Percentiles rank a stretch among this genome's conserved stretches.
Conservation (phyloP, 805 yeast species). For the Yamadazyma olivae region DNA sequence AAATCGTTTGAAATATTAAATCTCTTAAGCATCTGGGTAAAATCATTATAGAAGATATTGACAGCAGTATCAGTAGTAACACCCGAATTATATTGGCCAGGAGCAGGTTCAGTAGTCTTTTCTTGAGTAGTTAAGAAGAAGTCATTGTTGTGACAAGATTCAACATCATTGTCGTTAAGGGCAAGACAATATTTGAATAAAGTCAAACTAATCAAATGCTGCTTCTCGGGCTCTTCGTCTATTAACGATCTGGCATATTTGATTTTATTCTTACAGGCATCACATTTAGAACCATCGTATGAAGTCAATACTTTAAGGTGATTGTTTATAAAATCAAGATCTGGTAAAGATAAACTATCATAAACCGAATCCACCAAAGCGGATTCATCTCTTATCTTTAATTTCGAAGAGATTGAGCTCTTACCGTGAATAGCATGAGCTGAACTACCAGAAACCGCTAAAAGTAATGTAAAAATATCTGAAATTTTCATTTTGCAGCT, state of each 20-base stretch:
- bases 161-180: conserved; percentile 24
- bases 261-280: conserved; percentile 33
- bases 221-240: conserved; percentile 25
- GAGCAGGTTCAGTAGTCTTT: conserved; percentile 8
- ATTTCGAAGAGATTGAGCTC: conserved; percentile 4
- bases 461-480: neutral
- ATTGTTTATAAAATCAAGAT: conserved; percentile 24
- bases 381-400: conserved; percentile 11
- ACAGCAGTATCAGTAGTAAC: conserved; percentile 22
- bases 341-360: conserved; percentile 19
- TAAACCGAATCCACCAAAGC: conserved; percentile 24
- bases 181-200: conserved; percentile 32
- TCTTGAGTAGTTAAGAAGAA: conserved; percentile 36
- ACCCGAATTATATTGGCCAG: conserved; percentile 20
- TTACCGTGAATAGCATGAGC: conserved; percentile 10
- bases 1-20: conserved; percentile 34
- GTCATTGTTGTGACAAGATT: conserved; percentile 31
- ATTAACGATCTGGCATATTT: conserved; percentile 25
- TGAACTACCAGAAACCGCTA: neutral
- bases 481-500: neutral
- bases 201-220: conserved; percentile 31
- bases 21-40: conserved; percentile 29
- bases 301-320: conserved; percentile 24
- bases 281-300: conserved; percentile 30
- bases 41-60: conserved; percentile 37